Base-by-base conservation (phyloP, 768 basidiomycete species). In the Mrakia gelida region DNA sequence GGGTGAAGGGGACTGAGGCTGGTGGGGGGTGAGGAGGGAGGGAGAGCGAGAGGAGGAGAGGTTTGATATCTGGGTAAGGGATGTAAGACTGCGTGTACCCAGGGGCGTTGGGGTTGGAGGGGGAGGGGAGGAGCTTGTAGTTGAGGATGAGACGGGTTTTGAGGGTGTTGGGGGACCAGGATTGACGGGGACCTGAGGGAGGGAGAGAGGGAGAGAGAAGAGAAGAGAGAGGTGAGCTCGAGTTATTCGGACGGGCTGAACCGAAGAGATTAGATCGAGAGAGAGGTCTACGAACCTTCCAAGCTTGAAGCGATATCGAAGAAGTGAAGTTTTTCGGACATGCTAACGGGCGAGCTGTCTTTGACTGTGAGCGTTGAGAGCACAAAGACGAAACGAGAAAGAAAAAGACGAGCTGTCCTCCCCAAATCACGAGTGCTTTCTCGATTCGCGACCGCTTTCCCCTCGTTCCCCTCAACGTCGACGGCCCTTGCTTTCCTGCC, bases 141-240 rank as follows among this genome's bases (percentile, higher is more conserved):
- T 81, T 81, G 61, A 81, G 78, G 15, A 74, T 68, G 15, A 80
- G 68, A 0, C 81, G 77, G 45, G 62, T 76, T 62, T 79, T 80
- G 73, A 81, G 41, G 23, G 80, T 81, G 75, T 80, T 81, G 49
- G 80, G 80, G 8, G 80, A 81, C 80, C 80, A 81, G 5, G 78
- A 79, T 73, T 76, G 72, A n/a, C 54, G 68, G 21, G 45, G 56
- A 10, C 79, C 80, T 28, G 38, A 8, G 52, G n/a, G n/a, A n/a
- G n/a, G n/a, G n/a, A n/a, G n/a, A 56, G 56, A 26, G 52, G 52
- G 16, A 18, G 52, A 26, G 16, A 15, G 52, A 54, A 56, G 26
- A n/a, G 59, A 59, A n/a, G 26, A 13, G 11, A 28, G n/a, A 8
- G 7, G 26, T 9, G 49, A 52, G 49, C 16, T 52, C 49, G 49